These are phyloP conservation scores for Setaria italica DNA, from an alignment of 202 grass and related monocot genomes.

Conservation along the genomic window DNA sequence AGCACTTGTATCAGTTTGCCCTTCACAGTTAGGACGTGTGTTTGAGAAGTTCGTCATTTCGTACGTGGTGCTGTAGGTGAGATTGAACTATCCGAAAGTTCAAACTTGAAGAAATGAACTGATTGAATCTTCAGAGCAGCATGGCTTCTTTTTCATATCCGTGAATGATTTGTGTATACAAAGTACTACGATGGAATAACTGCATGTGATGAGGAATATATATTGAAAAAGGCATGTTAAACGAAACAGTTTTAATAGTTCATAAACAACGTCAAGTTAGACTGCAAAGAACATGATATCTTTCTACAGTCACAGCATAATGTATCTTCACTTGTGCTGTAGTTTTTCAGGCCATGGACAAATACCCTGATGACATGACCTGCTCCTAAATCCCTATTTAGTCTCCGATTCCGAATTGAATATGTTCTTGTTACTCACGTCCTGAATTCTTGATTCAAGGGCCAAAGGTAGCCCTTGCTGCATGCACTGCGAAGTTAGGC, in stretches of 20 bases:
- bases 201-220: neutral
- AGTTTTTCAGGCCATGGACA: constrained; percentile 9
- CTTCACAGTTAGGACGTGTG: neutral
- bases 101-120: neutral
- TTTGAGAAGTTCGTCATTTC: neutral
- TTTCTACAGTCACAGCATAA: constrained; percentile 2
- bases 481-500: constrained; percentile 59
- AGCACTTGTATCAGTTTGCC: neutral
- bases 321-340: neutral
- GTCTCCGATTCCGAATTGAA: neutral
- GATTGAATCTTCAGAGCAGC: neutral
- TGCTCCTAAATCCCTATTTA: constrained; percentile 34
- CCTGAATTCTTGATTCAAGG: constrained; percentile 40
- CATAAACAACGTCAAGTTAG: constrained; percentile 6
- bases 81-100: neutral
- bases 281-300: neutral
- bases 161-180: neutral
- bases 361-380: neutral
- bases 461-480: constrained; percentile 57
- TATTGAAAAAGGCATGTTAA: neutral
- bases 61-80: neutral
- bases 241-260: neutral
- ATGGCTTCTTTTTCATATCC: neutral
- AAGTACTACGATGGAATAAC: neutral
- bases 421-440: neutral